Evolutionary conservation across 345 rosid species (phyloP), one percentile per base, ranked within the genome.

Genomic region (Pistacia vera): DNA sequence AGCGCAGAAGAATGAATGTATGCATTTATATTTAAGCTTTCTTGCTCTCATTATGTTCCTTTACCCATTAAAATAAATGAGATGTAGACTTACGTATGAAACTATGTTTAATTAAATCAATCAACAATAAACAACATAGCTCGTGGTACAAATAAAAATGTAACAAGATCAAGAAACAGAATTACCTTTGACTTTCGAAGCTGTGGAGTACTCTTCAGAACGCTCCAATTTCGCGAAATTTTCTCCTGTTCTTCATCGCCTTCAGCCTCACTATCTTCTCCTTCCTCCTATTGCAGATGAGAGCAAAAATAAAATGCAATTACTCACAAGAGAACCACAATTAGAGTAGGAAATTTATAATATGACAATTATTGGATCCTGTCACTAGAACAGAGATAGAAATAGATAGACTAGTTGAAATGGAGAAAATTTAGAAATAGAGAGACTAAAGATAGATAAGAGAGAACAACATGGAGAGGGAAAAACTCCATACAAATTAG

Each of bases 151-250:
- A 59, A 77, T 11, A 11, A 61, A 51, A 38, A 3, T 38, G 44
- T 38, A 7, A 3, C 11, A 64, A 60, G 61, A 49, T 63, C 25
- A 38, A 72, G 28, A 68, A 80, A 52, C 17, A 41, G 58, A 60
- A 20, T 73, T 63, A 93, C 98, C 86, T 93, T 93, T 20, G 91
- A 69, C 70, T 84, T 92, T 76, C 30, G 84, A 68, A 89, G 91
- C 80, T 89, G 89, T 5, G 99, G 97, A 35, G 89, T 86, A 76
- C 85, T 85, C 83, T 93, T 95, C 76, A 89, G 78, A 64, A 90
- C 91, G 66, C 98, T 93, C 98, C 99, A 95, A 79, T 92, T 88
- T 77, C 94, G 91, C 2, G 88, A 79, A 56, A 93, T 84, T 86
- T 90, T 90, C 87, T 88, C 94, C n/a, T 81, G 82, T 74, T 85